Evolutionary conservation across 2,329 filamentous ascomycete genomes (phyloP).

Genomic region (Trichoderma sp.): DNA sequence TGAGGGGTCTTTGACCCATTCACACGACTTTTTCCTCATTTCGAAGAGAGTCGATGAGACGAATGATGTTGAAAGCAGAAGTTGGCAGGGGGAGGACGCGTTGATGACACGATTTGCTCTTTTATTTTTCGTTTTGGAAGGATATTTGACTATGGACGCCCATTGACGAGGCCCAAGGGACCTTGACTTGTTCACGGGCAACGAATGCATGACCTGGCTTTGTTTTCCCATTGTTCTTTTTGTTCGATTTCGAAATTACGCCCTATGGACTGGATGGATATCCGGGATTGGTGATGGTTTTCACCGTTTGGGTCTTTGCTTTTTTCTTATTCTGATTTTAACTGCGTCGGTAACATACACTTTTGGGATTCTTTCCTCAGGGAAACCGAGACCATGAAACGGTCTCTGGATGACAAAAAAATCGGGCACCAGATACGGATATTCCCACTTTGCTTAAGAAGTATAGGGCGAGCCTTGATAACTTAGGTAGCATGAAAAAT

Average conservation of each 20-base stretch:
- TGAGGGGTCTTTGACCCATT: not conserved
- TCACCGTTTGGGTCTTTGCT: slow-evolving; percentile 5
- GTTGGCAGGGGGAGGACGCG: not conserved
- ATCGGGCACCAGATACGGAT: not conserved
- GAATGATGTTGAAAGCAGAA: not conserved
- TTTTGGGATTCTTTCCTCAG: slow-evolving; percentile 17
- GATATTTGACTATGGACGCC: not conserved
- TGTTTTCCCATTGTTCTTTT: not conserved
- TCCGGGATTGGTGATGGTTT: not conserved
- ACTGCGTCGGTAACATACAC: not conserved
- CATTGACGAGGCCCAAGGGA: not conserved
- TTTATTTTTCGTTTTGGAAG: not conserved
- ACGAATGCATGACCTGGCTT: slow-evolving; percentile 15
- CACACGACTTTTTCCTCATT: not conserved
- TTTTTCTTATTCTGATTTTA: not conserved
- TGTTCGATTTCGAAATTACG: not conserved
- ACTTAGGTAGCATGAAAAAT: slow-evolving; percentile 6
- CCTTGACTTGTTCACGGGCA: slow-evolving; percentile 3
- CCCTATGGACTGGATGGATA: slow-evolving; percentile 14
- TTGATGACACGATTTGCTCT: slow-evolving; percentile 7
- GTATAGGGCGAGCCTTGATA: slow-evolving; percentile 12
- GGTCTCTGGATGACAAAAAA: slow-evolving; percentile 2
- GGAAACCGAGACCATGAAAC: not conserved
- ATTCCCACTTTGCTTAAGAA: slow-evolving; percentile 7
- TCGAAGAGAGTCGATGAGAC: not conserved